Base-by-base conservation (phyloP, 2,329 filamentous ascomycete genomes). In the Xylaria sp. region DNA sequence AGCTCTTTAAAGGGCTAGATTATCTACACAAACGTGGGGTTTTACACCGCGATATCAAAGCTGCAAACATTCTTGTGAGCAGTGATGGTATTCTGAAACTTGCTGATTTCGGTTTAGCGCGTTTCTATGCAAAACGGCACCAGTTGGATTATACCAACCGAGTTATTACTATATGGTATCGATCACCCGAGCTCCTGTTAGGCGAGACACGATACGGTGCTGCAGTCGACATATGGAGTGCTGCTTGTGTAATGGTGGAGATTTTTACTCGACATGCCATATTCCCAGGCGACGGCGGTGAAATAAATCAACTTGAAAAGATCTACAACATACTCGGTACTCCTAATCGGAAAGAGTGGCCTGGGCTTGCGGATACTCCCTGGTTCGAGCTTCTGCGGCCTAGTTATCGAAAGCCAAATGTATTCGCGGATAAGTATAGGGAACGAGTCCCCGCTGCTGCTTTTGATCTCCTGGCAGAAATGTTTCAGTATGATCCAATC, bases 121-220 rank as follows among this genome's bases (percentile, higher is more conserved):
- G 96, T 42, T 99, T 99, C 80, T 99, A 97, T 76, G 92, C 94
- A 38, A 99, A 99, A 78, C 90, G 91, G 56, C 90, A 91, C 67
- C 92, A 96, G 78, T 87, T 97, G 53, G 95, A 99, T 78, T 99
- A 99, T 79, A 99, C 96, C 1, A 99, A 99, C 77, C 92, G 96
- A 39, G 96, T 99, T 73, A 97, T 99, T 77, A 99, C 96, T 1
- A 97, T 99, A 71, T 99, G 96, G 96, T 97, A 97, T 78, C 89
- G 94, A 3, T 92, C 93, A 0, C 94, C 94, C 0, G 94, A 97
- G 77, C 85, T 97, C n/a, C 83, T 97, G 0, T 86, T 97, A 0
- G 94, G 94, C 6, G 94, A 97, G 79, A 97, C 94, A 5, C 89
- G 92, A 73, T 97, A 97, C 76, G 93, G 92, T 4, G 92, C 93